Base-by-base conservation (phyloP, 1,284 basidiomycete genomes). In the Leccinum angustisporum region DNA sequence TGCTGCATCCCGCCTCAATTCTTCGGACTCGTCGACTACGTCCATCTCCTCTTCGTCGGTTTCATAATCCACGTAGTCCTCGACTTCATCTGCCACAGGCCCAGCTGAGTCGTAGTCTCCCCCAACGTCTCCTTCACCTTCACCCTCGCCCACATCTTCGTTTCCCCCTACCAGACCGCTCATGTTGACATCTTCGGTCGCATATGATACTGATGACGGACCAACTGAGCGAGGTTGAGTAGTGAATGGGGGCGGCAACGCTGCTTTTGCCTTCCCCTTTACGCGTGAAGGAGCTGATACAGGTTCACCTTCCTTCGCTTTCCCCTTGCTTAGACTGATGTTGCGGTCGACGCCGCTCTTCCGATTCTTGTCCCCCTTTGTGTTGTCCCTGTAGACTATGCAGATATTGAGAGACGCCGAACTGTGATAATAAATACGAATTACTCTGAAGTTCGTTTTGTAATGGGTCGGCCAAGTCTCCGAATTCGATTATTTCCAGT, bases 401-500 rank as follows among this genome's bases (percentile, higher is more conserved):
- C 33, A 11, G 4, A 48, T 10, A 18, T 34, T 61, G 16, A 63
- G 61, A 55, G 18, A 56, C 21, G 9, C 11, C 3, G 36, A 38
- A 38, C 6, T 25, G 4, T 2, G 25, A 51, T 21, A 31, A 79
- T 81, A 3, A 34, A 27, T 4, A 33, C 16, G 13, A 34, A 9
- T 66, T 65, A 92, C 94, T 80, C 63, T 85, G 79, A 6, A 97
- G 82, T 70, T 96, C 92, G 0, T 76, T 78, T 65, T 92, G 88
- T 5, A 95, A 77, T 25, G 81, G 77, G 34, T 85, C 84, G 1
- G 88, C 82, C 54, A 95, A 80, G 65, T 93, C 90, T 4, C 86
- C 86, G 67, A 96, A 90, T 65, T 94, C 91, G 54, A 95, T 81
- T 55, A 87, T 80, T 67, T 91, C 91, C 5, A 95, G 82, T 0